phyloP scores from a whole-genome alignment of 306 rosid species.

The Sesbania bispinosa region DNA sequence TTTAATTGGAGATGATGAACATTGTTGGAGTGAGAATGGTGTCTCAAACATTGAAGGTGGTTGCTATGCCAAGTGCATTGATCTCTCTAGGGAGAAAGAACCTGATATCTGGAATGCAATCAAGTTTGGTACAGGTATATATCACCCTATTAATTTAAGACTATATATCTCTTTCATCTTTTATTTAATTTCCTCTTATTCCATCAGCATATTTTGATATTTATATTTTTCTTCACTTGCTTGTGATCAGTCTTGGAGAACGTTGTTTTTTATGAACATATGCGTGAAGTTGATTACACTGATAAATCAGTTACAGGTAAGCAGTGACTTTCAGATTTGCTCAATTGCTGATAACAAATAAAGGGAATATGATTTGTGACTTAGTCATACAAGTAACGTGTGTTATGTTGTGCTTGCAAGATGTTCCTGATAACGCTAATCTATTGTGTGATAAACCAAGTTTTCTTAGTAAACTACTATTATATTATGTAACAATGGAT shows the following conservation, averaged over 20 bases:
- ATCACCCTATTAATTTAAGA: neutral
- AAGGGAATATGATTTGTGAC: neutral
- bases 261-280: slow-evolving; percentile 73
- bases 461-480: neutral
- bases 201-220: too few relatives aligned
- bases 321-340: neutral
- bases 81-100: slow-evolving; percentile 73
- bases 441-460: too few relatives aligned
- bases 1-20: too few relatives aligned
- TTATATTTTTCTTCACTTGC: neutral
- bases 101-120: slow-evolving; percentile 93
- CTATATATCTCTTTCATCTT: neutral
- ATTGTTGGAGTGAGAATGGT: slow-evolving; percentile 80
- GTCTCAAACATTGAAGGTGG: slow-evolving; percentile 96
- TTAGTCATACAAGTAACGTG: too few relatives aligned
- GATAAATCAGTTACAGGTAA: slow-evolving; percentile 90
- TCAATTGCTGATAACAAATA: neutral
- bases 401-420: too few relatives aligned
- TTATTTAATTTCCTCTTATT: neutral
- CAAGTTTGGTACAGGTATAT: slow-evolving; percentile 87
- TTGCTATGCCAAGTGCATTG: slow-evolving; percentile 91
- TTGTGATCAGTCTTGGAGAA: slow-evolving; percentile 75
- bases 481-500: neutral
- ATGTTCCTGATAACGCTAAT: too few relatives aligned
- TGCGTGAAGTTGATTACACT: slow-evolving; percentile 61